These are phyloP conservation scores for Gracilaria vermiculophylla DNA, from an alignment of 23 red algal genomes.

Conservation along the genomic window DNA sequence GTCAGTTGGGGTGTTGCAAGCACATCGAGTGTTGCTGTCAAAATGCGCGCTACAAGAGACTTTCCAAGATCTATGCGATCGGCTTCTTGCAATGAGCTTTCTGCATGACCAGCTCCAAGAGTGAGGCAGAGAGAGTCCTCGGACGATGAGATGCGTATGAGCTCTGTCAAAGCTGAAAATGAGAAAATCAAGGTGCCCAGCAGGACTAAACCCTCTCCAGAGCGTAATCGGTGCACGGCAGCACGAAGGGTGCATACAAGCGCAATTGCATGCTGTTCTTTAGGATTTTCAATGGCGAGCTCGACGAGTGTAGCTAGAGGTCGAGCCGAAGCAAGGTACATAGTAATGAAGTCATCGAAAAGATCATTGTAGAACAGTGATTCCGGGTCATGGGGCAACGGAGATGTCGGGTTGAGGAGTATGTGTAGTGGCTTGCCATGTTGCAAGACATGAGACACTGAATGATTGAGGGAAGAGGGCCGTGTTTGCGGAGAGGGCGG, in stretches of 20 bases:
- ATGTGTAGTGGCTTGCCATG: neutral
- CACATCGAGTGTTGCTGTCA: constrained; percentile 11
- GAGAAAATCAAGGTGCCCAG: constrained; percentile 1
- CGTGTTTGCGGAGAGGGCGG: neutral
- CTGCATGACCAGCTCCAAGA: constrained; percentile 11
- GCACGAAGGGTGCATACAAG: neutral
- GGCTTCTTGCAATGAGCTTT: neutral
- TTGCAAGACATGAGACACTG: constrained; percentile 1
- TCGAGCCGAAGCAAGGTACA: neutral
- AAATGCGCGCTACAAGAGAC: constrained; percentile 8
- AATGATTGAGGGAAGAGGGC: neutral
- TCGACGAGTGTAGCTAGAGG: neutral
- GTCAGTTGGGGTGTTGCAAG: neutral
- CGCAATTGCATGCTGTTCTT: constrained; percentile 4
- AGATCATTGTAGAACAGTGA: constrained; percentile 4
- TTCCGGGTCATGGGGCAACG: constrained; percentile 3
- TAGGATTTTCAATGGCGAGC: neutral
- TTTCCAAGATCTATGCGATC: constrained; percentile 23
- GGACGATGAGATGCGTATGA: neutral
- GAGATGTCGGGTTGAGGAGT: neutral
- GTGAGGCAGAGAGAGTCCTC: neutral
- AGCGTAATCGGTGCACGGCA: constrained; percentile 15
- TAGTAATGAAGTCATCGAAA: constrained; percentile 8
- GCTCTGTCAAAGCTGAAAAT: neutral
- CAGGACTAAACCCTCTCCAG: neutral